Evolutionary conservation across 768 basidiomycete genomes (phyloP), one percentile per base, ranked within the genome.

Genomic region (Imleria badia): DNA sequence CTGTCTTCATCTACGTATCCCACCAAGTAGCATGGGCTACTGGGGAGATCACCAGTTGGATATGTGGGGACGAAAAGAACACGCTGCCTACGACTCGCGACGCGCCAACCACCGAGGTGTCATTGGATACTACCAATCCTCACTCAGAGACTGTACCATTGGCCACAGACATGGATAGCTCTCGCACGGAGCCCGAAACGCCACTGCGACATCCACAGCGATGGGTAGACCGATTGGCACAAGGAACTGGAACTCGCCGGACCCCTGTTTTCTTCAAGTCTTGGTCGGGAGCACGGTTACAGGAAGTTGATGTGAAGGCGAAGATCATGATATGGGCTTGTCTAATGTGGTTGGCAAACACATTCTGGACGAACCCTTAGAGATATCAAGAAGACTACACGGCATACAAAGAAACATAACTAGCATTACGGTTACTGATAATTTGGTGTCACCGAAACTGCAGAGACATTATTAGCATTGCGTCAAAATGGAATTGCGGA

Each of bases 1-100:
- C 84, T 31, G 78, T 90, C 66, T 97, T 96, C 72, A 72, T 95
- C 60, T 95, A 86, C 71, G 67, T 95, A 31, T 88, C 83, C 53
- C 80, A 94, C 68, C 81, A 81, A 56, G 84, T 91, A 46, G 84
- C 91, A 11, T 78, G 80, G 62, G 91, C 92, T 22, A 91, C 88
- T 2, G 81, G 81, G 10, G 79, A 86, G 46, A 73, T 95, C 46
- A 91, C 93, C 9, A 73, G 59, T 51, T 76, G 76, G 73, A 72
- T 86, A 47, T 85, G 84, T 54, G 75, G 72, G n/a, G 63, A 60
- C 26, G 55, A 62, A 31, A 62, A 70, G 29, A 66, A 62, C 23
- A 60, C 60, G 14, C 52, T 69, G 35, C 67, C 65, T 26, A 55
- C 52, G 34, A 52, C 60, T 46, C 60, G 52, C 56, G 61, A 33